Evolutionary conservation across 495 filamentous ascomycete genomes (phyloP).

Genomic region (Endocarpon pusillum): DNA sequence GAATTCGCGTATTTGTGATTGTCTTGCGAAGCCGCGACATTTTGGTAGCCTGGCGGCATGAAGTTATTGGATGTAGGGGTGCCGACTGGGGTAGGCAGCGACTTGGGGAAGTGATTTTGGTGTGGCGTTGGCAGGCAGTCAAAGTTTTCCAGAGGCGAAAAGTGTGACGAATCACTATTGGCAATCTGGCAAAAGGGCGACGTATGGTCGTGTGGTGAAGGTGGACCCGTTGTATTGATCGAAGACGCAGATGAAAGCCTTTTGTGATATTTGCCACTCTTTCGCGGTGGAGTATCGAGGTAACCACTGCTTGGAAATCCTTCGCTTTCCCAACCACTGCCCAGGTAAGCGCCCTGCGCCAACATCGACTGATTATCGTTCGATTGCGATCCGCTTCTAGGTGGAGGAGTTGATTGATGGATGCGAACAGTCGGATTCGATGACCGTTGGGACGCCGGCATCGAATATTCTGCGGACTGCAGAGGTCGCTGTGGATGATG

Average conservation of each 20-base stretch:
- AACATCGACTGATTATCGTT: no score
- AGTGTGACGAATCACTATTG: conserved; percentile 17
- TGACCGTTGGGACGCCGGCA: no score
- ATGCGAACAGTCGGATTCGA: no score
- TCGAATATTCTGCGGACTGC: no score
- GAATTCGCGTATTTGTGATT: conserved; percentile 27
- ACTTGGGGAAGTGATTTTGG: conserved; percentile 21
- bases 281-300: no score
- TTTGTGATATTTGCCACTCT: conserved; percentile 11
- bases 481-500: no score
- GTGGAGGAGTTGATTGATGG: no score
- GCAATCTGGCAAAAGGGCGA: conserved; percentile 19
- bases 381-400: no score
- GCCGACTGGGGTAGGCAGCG: conserved; percentile 29
- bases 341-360: no score
- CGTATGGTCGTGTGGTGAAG: conserved; percentile 16
- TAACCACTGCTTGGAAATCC: no score
- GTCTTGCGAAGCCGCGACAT: conserved; percentile 24
- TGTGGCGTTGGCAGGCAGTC: conserved; percentile 17
- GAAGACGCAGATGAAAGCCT: conserved; percentile 17
- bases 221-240: conserved; percentile 13
- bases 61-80: conserved; percentile 29
- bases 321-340: no score
- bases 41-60: conserved; percentile 28
- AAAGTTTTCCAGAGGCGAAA: conserved; percentile 17